Percentiles rank a stretch among this genome's conserved stretches.
These are phyloP conservation scores for Hymenoscyphus repandus DNA, from an alignment of 2,329 filamentous ascomycete genomes.

Conservation along the genomic window DNA sequence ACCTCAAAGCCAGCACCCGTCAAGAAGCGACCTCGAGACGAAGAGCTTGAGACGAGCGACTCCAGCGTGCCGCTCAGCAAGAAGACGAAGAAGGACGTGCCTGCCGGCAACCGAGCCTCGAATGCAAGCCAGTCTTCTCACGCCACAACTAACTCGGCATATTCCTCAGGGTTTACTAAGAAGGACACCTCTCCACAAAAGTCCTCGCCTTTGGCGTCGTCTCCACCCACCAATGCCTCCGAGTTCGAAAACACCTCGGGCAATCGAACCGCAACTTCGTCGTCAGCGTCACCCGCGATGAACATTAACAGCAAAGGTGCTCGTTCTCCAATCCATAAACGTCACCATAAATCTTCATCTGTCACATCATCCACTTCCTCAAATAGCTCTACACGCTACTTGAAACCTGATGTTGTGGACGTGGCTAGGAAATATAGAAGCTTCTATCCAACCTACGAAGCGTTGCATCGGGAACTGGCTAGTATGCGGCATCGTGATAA, in stretches of 20 bases:
- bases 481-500: slow-evolving; percentile 42
- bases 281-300: slow-evolving; percentile 23
- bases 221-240: slow-evolving; percentile 60
- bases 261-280: slow-evolving; percentile 25
- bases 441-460: slow-evolving; percentile 52
- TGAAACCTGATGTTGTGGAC: slow-evolving; percentile 45
- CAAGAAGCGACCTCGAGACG: slow-evolving; percentile 48
- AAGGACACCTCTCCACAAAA: slow-evolving; percentile 55
- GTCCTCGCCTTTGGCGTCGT: slow-evolving; percentile 61
- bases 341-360: slow-evolving; percentile 30
- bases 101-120: slow-evolving; percentile 28
- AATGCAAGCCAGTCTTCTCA: slow-evolving; percentile 46
- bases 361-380: slow-evolving; percentile 26
- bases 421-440: slow-evolving; percentile 51
- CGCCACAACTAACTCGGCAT: slow-evolving; percentile 35
- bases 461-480: slow-evolving; percentile 50
- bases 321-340: slow-evolving; percentile 28
- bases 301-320: slow-evolving; percentile 17
- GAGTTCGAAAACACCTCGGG: slow-evolving; percentile 45
- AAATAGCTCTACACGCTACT: slow-evolving; percentile 27
- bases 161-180: slow-evolving; percentile 32
- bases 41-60: slow-evolving; percentile 26
- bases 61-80: slow-evolving; percentile 28
- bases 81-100: slow-evolving; percentile 28
- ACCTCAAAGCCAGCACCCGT: slow-evolving; percentile 33